Evolutionary conservation across 208 protist species (phyloP), one percentile per base, ranked within the genome.

Genomic region (Novymonas esmeraldas): DNA sequence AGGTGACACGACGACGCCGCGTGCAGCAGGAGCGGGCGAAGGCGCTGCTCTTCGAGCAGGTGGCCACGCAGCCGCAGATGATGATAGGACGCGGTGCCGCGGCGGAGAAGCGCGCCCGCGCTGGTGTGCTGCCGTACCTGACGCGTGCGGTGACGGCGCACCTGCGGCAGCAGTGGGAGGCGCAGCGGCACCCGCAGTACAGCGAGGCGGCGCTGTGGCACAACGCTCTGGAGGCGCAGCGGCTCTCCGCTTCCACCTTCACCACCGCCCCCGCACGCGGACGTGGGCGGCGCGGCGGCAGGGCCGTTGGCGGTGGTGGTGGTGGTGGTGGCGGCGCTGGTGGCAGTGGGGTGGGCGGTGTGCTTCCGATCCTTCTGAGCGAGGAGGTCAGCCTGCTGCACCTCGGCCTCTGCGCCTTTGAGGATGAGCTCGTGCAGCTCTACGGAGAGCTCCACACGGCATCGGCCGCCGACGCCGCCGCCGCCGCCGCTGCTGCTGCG

Each of bases 351-450:
- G 10, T 2, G 10, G 33, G 33, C 1, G 41, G 64, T 51, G 18
- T 87, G 20, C 51, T 93, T 20, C 81, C 78, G 7, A 76, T 80
- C 22, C 31, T 94, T 33, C 70, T 88, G 24, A 81, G 77, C 55
- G 85, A 87, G 57, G 75, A 94, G 50, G 83, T 94, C 48, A 94
- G 88, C 74, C 59, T 94, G 16, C 64, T 94, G 18, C 88, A 94
- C 71, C 72, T 94, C 41, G 88, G 82, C 7, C 75, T 94, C 6
- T 94, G 88, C 63, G 64, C 82, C 20, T 76, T 79, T 13, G 80
- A 89, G 45, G 88, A 94, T 76, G 82, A 90, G 54, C 80, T 94
- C 9, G 88, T 91, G 6, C 62, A 49, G 38, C 58, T 71, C 36
- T 80, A 84, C 44, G 76, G 70, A 39, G 73, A 54, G 26, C 60